Base-by-base conservation (phyloP, 2,329 filamentous ascomycete species). In the Venturiaceae sp. region DNA sequence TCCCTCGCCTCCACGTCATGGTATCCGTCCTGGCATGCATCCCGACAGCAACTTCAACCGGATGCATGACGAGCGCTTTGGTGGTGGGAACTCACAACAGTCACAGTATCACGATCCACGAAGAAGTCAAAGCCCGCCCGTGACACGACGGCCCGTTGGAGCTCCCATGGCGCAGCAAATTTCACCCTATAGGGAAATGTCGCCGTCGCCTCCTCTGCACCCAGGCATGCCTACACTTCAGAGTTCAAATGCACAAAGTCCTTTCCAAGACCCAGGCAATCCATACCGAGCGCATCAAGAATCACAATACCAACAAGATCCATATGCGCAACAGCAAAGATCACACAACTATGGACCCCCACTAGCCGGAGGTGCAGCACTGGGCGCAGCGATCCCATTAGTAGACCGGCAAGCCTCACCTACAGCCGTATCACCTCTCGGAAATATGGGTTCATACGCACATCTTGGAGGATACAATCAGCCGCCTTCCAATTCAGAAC, bases 171-270 rank as follows among this genome's bases (percentile, higher is more conserved):
- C 57, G 26, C 52, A 32, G 39, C 47, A 55, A 44, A 11, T 13
- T 23, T 32, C 55, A 11, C 76, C 84, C 61, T 80, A 86, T 64
- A 86, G 84, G 70, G 86, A 84, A 26, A 64, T 85, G 60, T 81
- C 86, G 58, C 83, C 84, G 52, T 77, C 84, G 69, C 76, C 79
- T 66, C 74, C 67, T 39, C 65, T 71, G 26, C 55, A 57, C 32
- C 46, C 62, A 72, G 62, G 63, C 19, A 58, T 60, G 37, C 59
- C 60, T 52, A 60, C 66, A 16, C 55, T 53, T 50, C 62, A 57
- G 23, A 58, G 60, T 5, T 65, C 67, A 7, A 54, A 65, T 47
- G 68, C 61, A 34, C 44, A 67, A 68, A 55, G 65, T 66, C 57
- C 63, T 61, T 23, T 65, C 64, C 57, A 60, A 62, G 36, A 64